These are phyloP conservation scores for Cladosporium sp. DNA, from an alignment of 2,329 filamentous ascomycete genomes.

Conservation along the genomic window DNA sequence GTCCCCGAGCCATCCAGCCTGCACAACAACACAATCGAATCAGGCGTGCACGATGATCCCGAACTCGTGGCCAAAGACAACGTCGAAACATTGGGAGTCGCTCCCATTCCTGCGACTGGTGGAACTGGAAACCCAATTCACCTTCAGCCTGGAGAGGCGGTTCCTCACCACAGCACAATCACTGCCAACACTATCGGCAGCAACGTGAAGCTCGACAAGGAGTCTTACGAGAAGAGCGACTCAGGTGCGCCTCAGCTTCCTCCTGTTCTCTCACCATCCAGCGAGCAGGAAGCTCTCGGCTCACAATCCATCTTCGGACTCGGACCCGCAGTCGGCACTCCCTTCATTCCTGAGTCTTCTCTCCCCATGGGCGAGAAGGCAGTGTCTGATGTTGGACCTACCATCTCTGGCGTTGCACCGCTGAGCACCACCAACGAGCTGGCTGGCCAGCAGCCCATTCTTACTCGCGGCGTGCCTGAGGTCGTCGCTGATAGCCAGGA, in stretches of 20 bases:
- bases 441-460: conserved; percentile 42
- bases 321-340: conserved; percentile 49
- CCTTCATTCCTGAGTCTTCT: conserved; percentile 77
- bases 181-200: conserved; percentile 68
- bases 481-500: conserved; percentile 68
- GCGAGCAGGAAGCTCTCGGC: conserved; percentile 36
- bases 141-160: conserved; percentile 73
- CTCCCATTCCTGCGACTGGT: conserved; percentile 55
- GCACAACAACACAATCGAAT: conserved; percentile 66
- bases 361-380: conserved; percentile 58
- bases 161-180: conserved; percentile 64
- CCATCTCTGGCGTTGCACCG: conserved; percentile 41
- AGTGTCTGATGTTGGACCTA: conserved; percentile 32
- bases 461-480: conserved; percentile 51
- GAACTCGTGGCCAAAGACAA: conserved; percentile 39
- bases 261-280: conserved; percentile 43
- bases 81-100: conserved; percentile 44
- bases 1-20: conserved; percentile 66
- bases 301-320: conserved; percentile 44
- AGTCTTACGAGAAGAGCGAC: conserved; percentile 79
- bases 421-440: conserved; percentile 44
- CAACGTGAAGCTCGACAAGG: conserved; percentile 65
- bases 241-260: conserved; percentile 45
- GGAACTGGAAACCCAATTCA: conserved; percentile 72
- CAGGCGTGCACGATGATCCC: conserved; percentile 63